Base-by-base conservation (phyloP, 2,329 filamentous ascomycete species). In the Colletotrichum filicis region DNA sequence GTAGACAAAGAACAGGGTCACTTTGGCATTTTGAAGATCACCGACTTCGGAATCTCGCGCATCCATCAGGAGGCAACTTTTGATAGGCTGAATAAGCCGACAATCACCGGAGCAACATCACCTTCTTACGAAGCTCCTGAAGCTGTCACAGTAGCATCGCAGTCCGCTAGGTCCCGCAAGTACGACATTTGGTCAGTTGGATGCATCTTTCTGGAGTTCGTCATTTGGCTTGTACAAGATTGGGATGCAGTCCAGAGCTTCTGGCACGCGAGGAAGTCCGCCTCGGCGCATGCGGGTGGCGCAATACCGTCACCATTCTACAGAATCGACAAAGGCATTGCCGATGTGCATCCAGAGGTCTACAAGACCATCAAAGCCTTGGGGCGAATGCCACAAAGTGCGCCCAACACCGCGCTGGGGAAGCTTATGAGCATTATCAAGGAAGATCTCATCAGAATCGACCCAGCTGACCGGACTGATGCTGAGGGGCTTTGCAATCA, bases 121-220 rank as follows among this genome's bases (percentile, higher is more conserved):
- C 57, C 57, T n/a, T 59, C 57, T 2, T 59, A 59, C 19, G n/a
- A 59, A 8, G 30, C 30, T 1, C 32, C 56, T 22, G 56, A 59
- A 22, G 30, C 11, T 11, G 30, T n/a, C n/a, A n/a, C n/a, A n/a
- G n/a, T 58, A 16, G 8, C 35, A 14, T 35, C 32, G 11, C 1
- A 35, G 5, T 0, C 1, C 5, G 7, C 66, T 0, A 72, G 72
- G 3, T 77, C 77, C 1, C 71, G 78, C 4, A 71, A 66, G 1
- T 79, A 76, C 37, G 78, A 80, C 46, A 68, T 77, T 4, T 79
- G 78, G 78, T 75, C 76, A 6, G 70, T 79, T 64, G 79, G 77
- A 1, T 79, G 78, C 56, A 75, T 79, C 16, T 74, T 75, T 9
- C 49, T 79, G 1, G 79, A 79, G 66, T 77, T 75, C 26, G 22